Base-by-base conservation (phyloP, 1,284 basidiomycete species). In the Albatrellus sp. region DNA sequence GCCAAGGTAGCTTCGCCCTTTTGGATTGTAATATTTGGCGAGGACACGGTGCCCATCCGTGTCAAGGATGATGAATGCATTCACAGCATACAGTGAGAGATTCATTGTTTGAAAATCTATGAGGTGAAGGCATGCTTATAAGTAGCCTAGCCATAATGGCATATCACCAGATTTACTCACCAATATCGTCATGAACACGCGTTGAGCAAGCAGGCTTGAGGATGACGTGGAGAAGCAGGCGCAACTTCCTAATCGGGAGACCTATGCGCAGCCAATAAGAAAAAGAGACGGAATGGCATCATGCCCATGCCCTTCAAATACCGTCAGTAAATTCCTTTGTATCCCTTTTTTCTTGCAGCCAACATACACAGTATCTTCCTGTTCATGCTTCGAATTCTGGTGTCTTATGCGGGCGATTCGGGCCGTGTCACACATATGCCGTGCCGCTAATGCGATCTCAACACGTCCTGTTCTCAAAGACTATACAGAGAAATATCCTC, bases 1-100 rank as follows among this genome's bases (percentile, higher is more conserved):
- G 6, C 50, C 51, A 20, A 52, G 45, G 16, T 53, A 49, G 12
- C 19, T 37, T 28, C 80, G 72, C 46, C 75, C 75, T 55, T 89
- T 83, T 0, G 86, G 78, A 43, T 79, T 72, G 60, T 93, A 98
- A 72, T 98, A 98, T 63, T 98, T 98, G 29, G 93, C 87, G 12
- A 98, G 72, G 16, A 98, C 85, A 46, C 94, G 86, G 61, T 92
- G 84, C 13, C 93, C 93, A 54, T 98, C 93, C 31, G 80, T 73
- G 70, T 99, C 96, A 54, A 98, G 80, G 56, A 98, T 79, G 53
- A 99, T 64, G 61, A 98, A 88, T 6, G 85, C 89, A 38, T 83
- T 76, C 47, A 92, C 72, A 53, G 81, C 82, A 67, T 94, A 92
- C 39, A 97, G 70, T 2, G 88, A 83, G 45, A 94, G 68, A 60